Percentiles rank a stretch among this genome's conserved stretches.
Evolutionary conservation across 257 asterid genomes (phyloP).

Genomic region (Vinca minor): DNA sequence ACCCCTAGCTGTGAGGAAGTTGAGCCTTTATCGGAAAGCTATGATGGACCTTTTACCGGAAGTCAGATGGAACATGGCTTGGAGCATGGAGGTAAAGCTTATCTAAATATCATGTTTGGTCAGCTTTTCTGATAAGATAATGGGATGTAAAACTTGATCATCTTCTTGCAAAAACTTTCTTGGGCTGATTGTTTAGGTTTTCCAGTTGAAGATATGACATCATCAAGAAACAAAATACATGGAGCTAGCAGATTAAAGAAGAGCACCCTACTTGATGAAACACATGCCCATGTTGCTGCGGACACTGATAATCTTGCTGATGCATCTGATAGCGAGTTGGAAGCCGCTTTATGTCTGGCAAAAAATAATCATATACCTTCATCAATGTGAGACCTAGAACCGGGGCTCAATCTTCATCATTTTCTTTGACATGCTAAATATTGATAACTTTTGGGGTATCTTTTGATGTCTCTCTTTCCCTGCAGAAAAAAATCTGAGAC

Average conservation of each 20-base stretch:
- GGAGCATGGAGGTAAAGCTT: conserved; percentile 2
- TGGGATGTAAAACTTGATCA: not conserved
- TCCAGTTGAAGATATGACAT: conserved; percentile 13
- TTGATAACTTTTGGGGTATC: conserved; percentile 4
- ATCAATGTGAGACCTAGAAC: conserved; percentile 35
- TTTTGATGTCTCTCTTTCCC: conserved; percentile 14
- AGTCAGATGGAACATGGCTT: conserved; percentile 1
- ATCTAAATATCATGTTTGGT: conserved; percentile 1
- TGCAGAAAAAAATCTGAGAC: conserved; percentile 35
- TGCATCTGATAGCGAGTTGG: conserved; percentile 22
- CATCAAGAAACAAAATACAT: conserved; percentile 5
- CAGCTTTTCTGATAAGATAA: not conserved
- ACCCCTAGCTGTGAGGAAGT: conserved; percentile 15
- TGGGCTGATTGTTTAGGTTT: conserved; percentile 11
- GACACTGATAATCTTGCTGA: conserved; percentile 22
- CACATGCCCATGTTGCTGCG: conserved; percentile 19
- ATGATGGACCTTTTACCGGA: conserved; percentile 1
- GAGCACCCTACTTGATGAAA: conserved; percentile 15
- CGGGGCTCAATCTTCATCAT: not conserved
- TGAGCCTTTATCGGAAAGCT: conserved; percentile 26
- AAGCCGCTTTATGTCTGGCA: conserved; percentile 14
- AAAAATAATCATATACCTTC: conserved; percentile 24
- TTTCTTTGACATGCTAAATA: conserved; percentile 10
- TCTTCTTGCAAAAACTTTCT: not conserved
- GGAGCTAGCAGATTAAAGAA: conserved; percentile 1